These are phyloP conservation scores for Pichia deserticola DNA, from an alignment of 805 yeast genomes.

Conservation along the genomic window DNA sequence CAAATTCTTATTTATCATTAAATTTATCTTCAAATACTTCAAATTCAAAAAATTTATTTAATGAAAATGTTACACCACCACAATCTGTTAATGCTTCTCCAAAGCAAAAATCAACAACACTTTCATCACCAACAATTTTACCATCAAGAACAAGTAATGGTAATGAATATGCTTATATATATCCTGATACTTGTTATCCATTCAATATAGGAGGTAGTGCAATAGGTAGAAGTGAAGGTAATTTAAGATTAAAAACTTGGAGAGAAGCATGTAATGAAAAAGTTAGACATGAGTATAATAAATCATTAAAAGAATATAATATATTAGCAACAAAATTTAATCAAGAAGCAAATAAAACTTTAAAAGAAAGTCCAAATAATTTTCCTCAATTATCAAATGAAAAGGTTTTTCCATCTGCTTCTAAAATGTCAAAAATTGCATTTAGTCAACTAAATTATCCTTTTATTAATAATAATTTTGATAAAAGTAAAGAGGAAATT, in stretches of 20 bases:
- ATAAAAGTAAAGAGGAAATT: neutral
- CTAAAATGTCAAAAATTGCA: conserved; percentile 14
- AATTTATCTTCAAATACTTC: neutral
- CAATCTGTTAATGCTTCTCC: conserved; percentile 22
- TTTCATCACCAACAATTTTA: conserved; percentile 16
- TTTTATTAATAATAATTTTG: neutral
- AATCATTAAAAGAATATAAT: conserved; percentile 32
- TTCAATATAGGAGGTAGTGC: conserved; percentile 22
- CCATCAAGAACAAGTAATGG: conserved; percentile 12
- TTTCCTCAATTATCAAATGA: conserved; percentile 2
- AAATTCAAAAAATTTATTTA: neutral
- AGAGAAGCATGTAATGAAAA: conserved; percentile 34
- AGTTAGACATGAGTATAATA: conserved; percentile 35
- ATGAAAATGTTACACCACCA: conserved; percentile 21
- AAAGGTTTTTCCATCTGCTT: conserved; percentile 11
- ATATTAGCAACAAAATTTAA: conserved; percentile 24
- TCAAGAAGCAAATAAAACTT: neutral
- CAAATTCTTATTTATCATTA: conserved; percentile 8
- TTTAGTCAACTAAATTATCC: conserved; percentile 17
- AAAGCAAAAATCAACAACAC: conserved; percentile 12
- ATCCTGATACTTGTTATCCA: conserved; percentile 32
- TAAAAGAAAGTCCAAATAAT: neutral
- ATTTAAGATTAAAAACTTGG: conserved; percentile 36
- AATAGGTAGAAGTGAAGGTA: conserved; percentile 20
- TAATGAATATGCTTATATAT: conserved; percentile 19